Conservation (phyloP, 164 flowering plant genomes). For the Tetrastigma voinierianum region DNA sequence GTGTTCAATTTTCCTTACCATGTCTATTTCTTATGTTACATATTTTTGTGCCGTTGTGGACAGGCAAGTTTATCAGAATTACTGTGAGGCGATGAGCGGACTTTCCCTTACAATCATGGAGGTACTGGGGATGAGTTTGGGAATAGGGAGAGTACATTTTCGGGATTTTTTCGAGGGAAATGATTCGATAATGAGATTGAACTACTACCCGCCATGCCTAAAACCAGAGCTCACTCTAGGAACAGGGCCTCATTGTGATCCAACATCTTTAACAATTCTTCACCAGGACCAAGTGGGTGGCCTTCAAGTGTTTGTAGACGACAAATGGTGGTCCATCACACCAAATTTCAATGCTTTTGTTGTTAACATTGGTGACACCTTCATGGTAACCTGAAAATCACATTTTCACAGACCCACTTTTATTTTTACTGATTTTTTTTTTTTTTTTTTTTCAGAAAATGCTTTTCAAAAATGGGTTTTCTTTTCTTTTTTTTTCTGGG, state of each 20-base stretch:
- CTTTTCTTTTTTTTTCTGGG: too few species aligned
- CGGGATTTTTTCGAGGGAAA: conserved; percentile 58
- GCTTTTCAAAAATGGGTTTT: not conserved
- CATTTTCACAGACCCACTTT: too few species aligned
- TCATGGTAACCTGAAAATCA: conserved; percentile 44
- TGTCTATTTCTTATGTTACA: not conserved
- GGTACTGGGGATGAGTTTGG: conserved; percentile 65
- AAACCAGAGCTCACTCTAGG: conserved; percentile 70
- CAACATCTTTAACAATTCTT: conserved; percentile 82
- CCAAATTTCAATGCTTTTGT: conserved; percentile 66
- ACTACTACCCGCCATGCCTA: conserved; percentile 80
- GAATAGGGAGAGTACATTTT: conserved; percentile 44
- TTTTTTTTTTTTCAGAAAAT: too few species aligned
- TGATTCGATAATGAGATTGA: conserved; percentile 80
- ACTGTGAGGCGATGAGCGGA: conserved; percentile 67
- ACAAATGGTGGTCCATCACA: conserved; percentile 54
- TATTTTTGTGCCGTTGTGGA: too few species aligned
- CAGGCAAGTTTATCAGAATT: conserved; percentile 71
- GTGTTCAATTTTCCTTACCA: too few species aligned
- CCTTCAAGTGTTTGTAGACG: conserved; percentile 67
- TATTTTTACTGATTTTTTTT: too few species aligned
- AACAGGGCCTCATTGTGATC: conserved; percentile 94
- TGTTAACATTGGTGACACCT: conserved; percentile 84
- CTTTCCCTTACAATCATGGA: conserved; percentile 79
- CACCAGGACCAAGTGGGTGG: conserved; percentile 84